Evolutionary conservation across 257 asterid genomes (phyloP).

Genomic region (Cruciata laevipes): DNA sequence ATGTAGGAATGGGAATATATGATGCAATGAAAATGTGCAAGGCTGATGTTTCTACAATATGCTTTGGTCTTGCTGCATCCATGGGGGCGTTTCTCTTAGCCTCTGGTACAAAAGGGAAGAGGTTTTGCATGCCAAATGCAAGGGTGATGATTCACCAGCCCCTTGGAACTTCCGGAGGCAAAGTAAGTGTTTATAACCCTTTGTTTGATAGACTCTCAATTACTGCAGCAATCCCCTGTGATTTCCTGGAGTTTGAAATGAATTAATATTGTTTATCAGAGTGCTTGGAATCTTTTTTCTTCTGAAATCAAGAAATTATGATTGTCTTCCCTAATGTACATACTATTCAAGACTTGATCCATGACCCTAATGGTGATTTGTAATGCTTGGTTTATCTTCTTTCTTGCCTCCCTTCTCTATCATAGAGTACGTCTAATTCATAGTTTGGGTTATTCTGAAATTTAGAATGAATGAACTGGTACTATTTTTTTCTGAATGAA

Average conservation of each 20-base stretch:
- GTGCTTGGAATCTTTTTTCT: neutral
- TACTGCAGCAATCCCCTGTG: no score
- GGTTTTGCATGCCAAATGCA: slow-evolving; percentile 95
- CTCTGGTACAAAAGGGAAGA: slow-evolving; percentile 83
- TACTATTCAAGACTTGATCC: neutral
- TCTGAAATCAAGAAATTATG: neutral
- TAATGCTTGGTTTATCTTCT: neutral
- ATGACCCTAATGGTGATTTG: neutral
- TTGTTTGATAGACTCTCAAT: neutral
- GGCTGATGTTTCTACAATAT: slow-evolving; percentile 90
- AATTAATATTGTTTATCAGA: neutral
- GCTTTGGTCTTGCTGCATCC: slow-evolving; percentile 94
- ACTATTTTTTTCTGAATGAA: neutral
- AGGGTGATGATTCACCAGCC: slow-evolving; percentile 99
- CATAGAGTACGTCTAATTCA: neutral
- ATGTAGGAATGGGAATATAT: slow-evolving; percentile 87
- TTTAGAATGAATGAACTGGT: neutral
- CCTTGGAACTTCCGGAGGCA: slow-evolving; percentile 74
- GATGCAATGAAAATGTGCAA: slow-evolving; percentile 98
- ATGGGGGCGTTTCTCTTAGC: slow-evolving; percentile 95
- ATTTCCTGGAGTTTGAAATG: neutral
- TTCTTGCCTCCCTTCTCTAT: neutral
- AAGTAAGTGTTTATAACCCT: slow-evolving; percentile 30
- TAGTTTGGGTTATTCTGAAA: neutral
- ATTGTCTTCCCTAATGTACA: neutral